phyloP scores from a whole-genome alignment of 2,329 filamentous ascomycete species.

The Aspergillus tamarii region DNA sequence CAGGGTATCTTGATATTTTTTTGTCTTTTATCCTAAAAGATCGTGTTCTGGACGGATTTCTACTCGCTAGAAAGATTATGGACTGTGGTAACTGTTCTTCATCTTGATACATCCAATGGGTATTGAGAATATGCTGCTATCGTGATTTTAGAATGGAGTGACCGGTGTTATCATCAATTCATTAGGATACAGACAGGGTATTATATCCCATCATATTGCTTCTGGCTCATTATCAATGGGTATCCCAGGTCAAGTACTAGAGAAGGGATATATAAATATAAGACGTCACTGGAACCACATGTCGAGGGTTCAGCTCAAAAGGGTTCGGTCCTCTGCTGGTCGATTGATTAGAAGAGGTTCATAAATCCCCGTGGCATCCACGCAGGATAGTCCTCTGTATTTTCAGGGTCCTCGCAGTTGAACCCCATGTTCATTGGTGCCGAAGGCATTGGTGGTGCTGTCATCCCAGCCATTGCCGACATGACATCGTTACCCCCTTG shows the following conservation, averaged over 20 bases:
- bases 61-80: too few relatives aligned
- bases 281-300: not conserved
- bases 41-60: too few relatives aligned
- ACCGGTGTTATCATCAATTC: not conserved
- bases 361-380: slow-evolving; percentile 7
- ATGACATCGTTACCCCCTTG: not conserved
- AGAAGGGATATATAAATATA: not conserved
- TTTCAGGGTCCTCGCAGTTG: not conserved
- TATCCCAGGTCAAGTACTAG: not conserved
- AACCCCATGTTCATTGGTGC: slow-evolving; percentile 10
- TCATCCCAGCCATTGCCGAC: not conserved
- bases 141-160: not conserved
- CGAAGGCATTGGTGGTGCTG: not conserved
- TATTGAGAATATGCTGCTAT: not conserved
- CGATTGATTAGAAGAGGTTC: not conserved
- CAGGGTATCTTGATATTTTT: too few relatives aligned
- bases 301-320: not conserved
- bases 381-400: not conserved
- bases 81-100: not conserved
- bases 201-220: not conserved
- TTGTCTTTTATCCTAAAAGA: too few relatives aligned
- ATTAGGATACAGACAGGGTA: not conserved
- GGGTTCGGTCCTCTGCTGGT: not conserved
- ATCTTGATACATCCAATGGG: not conserved
- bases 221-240: not conserved